phyloP scores from a whole-genome alignment of 306 rosid species.

The Vicia sativa region DNA sequence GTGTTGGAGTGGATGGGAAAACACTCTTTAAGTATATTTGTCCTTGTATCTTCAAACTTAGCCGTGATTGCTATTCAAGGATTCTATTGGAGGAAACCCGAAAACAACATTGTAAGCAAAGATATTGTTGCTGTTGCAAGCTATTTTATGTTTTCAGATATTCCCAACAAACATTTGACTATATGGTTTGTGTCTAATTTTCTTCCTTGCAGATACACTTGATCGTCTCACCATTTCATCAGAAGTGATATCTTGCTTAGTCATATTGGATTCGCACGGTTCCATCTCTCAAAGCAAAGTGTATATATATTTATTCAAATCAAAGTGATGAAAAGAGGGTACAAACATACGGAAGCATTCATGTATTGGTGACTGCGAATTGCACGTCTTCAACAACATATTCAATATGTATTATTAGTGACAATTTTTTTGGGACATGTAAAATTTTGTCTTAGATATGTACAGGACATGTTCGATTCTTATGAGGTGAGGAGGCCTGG shows the following conservation, averaged over 20 bases:
- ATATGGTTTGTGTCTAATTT: background rate
- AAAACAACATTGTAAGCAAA: conserved; percentile 70
- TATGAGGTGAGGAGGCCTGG: no score
- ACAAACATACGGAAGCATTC: conserved; percentile 1
- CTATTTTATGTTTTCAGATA: background rate
- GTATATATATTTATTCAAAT: conserved; percentile 2
- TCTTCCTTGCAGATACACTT: conserved; percentile 63
- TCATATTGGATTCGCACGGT: background rate
- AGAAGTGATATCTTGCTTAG: background rate
- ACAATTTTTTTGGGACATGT: no score
- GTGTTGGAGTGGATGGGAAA: conserved; percentile 89
- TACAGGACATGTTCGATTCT: no score
- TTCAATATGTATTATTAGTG: no score
- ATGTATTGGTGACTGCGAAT: background rate
- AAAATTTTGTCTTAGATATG: no score
- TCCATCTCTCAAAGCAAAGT: background rate
- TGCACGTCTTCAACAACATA: no score
- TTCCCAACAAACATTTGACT: background rate
- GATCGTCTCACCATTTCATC: conserved; percentile 59
- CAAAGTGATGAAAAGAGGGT: background rate
- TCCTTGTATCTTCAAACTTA: conserved; percentile 73
- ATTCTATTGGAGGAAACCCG: conserved; percentile 63
- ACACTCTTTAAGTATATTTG: conserved; percentile 74
- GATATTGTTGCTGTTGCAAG: conserved; percentile 30
- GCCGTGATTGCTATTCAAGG: conserved; percentile 73